Base-by-base conservation (phyloP, 2,329 filamentous ascomycete species). In the Drechslerella stenobrocha region DNA sequence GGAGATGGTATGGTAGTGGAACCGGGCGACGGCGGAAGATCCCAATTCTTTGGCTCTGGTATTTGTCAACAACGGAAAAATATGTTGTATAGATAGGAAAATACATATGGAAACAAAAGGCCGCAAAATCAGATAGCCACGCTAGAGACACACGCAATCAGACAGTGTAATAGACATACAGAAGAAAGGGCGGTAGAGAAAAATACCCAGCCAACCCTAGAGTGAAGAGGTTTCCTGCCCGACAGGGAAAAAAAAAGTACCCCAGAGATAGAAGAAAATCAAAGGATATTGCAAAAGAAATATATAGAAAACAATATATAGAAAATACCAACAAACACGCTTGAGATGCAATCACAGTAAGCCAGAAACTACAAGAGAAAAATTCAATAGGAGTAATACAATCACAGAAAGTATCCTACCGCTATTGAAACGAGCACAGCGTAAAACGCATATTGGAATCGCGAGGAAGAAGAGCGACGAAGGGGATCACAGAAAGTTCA, bases 221-320 rank as follows among this genome's bases (percentile, higher is more conserved):
- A 69, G 64, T 63, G 56, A 69, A 63, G 64, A 69, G 56, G 53
- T 63, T 63, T 59, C 63, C 55, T 52, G 50, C 32, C 55, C 48
- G 51, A 67, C 50, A 26, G 26, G 22, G 59, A 48, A 48, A 52
- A 28, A 47, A 59, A 59, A 48, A 66, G 56, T 58, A 63, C 18
- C 13, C 18, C n/a, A 11, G 2, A 51, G 44, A 30, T 34, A 46
- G 18, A 52, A 20, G 20, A 52, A 35, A 50, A 46, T 23, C 40
- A 55, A 37, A 55, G 15, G 28, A 30, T 11, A 30, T 11, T 30
- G 28, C 28, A 30, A 11, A 30, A 11, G 28, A 30, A 5, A 11
- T 11, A n/a, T n/a, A n/a, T n/a, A n/a, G 28, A 30, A 30, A 30
- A 5, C 28, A 30, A 30, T 5, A 30, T n/a, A n/a, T n/a, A 48